Evolutionary conservation across 208 protist species (phyloP), one percentile per base, ranked within the genome.

Genomic region (Vickermania ingenoplastis): DNA sequence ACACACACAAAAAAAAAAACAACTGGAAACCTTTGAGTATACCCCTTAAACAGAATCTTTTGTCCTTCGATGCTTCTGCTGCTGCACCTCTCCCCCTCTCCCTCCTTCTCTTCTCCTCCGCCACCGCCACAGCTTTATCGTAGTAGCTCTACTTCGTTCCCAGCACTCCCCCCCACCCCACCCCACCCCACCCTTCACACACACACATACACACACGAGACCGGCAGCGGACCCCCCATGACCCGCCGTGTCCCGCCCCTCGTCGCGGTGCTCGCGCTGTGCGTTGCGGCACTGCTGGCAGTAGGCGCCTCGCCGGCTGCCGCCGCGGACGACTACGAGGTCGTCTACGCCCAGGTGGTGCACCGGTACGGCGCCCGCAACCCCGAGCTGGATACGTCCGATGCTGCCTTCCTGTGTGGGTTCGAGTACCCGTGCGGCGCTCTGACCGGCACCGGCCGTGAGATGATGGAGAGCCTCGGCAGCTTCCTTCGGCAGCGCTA

Each of bases 341-440:
- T 22, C 21, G 21, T n/a, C 51, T 13, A 64, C n/a, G 57, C 67
- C 41, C 77, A 84, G 70, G 29, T 86, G 22, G 58, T 80, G 28
- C 79, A 86, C 57, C 79, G 79, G 30, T 75, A 86, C 59, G 79
- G 79, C 25, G 71, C 75, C 22, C 79, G 79, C 24, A 53, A 59
- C 1, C 26, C 54, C 59, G 41, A 53, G 45, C n/a, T 25, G 13
- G 17, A 29, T 31, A 26, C 30, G 22, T 41, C 61, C 58, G 61
- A 71, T 24, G 14, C 50, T 24, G 29, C 75, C 24, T 22, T 71
- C 21, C 67, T 86, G 49, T 86, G 80, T 59, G 63, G 58, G 57
- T 66, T 63, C 24, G 61, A 59, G 24, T 48, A 48, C 17, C 75
- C 79, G 24, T 86, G 80, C 49, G 80, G 76, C 21, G 53, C 69